Evolutionary conservation across 2,329 filamentous ascomycete species (phyloP).

Genomic region (Colletotrichum tofieldiae): DNA sequence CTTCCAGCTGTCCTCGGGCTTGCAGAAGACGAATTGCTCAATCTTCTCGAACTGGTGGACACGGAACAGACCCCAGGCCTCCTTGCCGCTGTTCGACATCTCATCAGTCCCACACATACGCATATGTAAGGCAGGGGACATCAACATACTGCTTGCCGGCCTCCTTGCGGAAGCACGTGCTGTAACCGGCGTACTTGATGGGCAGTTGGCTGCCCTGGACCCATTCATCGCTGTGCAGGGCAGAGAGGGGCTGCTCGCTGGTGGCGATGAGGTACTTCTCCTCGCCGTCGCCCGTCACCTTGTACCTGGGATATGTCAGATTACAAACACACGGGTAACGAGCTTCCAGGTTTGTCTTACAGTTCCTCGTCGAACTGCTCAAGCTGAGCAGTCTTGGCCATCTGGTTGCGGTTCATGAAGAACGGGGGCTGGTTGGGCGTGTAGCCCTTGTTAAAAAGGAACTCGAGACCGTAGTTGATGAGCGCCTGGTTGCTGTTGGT

Average conservation of each 20-base stretch:
- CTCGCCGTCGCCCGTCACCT: constrained; percentile 89
- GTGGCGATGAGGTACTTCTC: constrained; percentile 88
- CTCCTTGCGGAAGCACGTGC: constrained; percentile 96
- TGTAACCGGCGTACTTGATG: constrained; percentile 93
- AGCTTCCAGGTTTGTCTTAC: not conserved
- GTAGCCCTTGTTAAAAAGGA: constrained; percentile 86
- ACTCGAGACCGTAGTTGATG: constrained; percentile 95
- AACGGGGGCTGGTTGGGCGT: constrained; percentile 64
- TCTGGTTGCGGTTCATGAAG: constrained; percentile 72
- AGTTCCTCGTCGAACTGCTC: constrained; percentile 98
- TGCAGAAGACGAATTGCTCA: constrained; percentile 85
- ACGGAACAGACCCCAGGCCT: constrained; percentile 98
- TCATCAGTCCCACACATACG: not conserved
- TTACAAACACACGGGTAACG: not conserved
- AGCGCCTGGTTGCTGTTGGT: constrained; percentile 80
- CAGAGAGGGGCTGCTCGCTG: constrained; percentile 90
- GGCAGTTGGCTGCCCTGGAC: constrained; percentile 87
- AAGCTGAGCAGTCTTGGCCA: constrained; percentile 98
- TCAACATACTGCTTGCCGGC: constrained; percentile 81
- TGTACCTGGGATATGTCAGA: constrained; percentile 70
- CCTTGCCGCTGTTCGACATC: constrained; percentile 68
- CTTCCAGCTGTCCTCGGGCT: constrained; percentile 93
- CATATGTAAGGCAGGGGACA: constrained; percentile 29
- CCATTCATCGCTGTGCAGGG: constrained; percentile 95
- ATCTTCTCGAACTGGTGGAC: constrained; percentile 99